Base-by-base conservation (phyloP, 805 yeast genomes). In the Lipomyces sp. region DNA sequence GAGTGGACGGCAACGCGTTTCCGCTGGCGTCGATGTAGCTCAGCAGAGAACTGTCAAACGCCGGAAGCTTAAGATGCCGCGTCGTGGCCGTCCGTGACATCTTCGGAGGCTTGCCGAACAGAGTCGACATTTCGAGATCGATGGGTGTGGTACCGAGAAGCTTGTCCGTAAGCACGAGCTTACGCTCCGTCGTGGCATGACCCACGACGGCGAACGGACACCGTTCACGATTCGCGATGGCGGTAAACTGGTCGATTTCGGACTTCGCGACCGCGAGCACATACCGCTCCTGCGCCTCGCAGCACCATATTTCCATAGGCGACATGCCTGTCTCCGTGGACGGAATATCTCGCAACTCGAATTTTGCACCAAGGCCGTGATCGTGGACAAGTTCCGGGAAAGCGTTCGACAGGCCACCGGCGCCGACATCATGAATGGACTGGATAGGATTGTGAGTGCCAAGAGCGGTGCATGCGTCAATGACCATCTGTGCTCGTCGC, bases 291-390 rank as follows among this genome's bases (percentile, higher is more conserved):
- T 93, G 99, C 2, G 98, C 93, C 72, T 93, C 98, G 64, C 95
- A 91, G 79, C 99, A 93, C 99, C 99, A 93, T 58, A 93, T 88
- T 74, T 93, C 98, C 95, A 93, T 87, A 49, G 99, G 98, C 4
- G 98, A 91, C 97, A 93, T 88, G 51, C 97, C 95, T 43, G 96
- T 95, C 70, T 93, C 99, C 59, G 89, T 78, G 33, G 89, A 83
- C 49, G 95, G 79, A 50, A 93, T 84, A 49, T 90, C 85, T 71
- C 99, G 82, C 59, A 93, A 77, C 70, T 93, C 96, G 58, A 93
- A 93, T 58, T 68, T 76, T 26, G 96, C 99, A 68, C 99, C 99
- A 57, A 93, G 77, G 59, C 86, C 93, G 68, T 93, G 93, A 69
- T 93, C 99, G 66, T 93, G 97, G 23, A 93, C 98, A 59, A 93